These are phyloP conservation scores for Passalora sequoiae DNA, from an alignment of 2,329 filamentous ascomycete genomes.

Conservation along the genomic window DNA sequence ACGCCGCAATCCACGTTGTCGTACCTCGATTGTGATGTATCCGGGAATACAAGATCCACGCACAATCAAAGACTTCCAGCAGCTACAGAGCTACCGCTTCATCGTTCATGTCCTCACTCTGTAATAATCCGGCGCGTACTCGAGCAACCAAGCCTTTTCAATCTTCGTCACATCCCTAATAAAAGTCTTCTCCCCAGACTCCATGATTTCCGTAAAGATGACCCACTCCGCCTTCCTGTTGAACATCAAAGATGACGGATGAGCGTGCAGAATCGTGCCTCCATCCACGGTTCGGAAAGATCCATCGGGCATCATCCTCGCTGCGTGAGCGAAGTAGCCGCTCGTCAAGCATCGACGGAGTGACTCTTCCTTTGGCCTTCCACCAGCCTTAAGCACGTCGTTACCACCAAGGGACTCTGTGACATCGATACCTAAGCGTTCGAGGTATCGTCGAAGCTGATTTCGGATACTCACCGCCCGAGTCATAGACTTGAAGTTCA, in stretches of 20 bases:
- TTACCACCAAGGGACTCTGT: constrained; percentile 54
- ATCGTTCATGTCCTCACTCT: constrained; percentile 52
- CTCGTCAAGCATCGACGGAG: constrained; percentile 80
- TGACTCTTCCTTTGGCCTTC: constrained; percentile 56
- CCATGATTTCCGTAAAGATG: constrained; percentile 87
- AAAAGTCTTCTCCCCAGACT: constrained; percentile 81
- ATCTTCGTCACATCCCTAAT: constrained; percentile 91
- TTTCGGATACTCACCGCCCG: constrained; percentile 79
- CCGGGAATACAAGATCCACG: too few species aligned
- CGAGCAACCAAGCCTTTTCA: constrained; percentile 84
- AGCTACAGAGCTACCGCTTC: too few species aligned
- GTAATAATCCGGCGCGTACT: constrained; percentile 84
- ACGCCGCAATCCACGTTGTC: too few species aligned
- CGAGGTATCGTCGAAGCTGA: constrained; percentile 80
- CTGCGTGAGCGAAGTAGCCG: constrained; percentile 90
- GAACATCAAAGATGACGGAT: constrained; percentile 91
- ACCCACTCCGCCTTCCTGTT: constrained; percentile 96
- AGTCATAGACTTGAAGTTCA: constrained; percentile 81
- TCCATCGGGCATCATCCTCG: constrained; percentile 89
- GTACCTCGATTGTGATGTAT: too few species aligned
- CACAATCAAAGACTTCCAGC: too few species aligned
- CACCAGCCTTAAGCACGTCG: constrained; percentile 37
- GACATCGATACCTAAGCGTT: constrained; percentile 70
- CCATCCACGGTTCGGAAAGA: constrained; percentile 82
- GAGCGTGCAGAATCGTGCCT: constrained; percentile 71